These are phyloP conservation scores for Heliosperma pusillum DNA, from an alignment of 148 eudicot species.

Conservation along the genomic window DNA sequence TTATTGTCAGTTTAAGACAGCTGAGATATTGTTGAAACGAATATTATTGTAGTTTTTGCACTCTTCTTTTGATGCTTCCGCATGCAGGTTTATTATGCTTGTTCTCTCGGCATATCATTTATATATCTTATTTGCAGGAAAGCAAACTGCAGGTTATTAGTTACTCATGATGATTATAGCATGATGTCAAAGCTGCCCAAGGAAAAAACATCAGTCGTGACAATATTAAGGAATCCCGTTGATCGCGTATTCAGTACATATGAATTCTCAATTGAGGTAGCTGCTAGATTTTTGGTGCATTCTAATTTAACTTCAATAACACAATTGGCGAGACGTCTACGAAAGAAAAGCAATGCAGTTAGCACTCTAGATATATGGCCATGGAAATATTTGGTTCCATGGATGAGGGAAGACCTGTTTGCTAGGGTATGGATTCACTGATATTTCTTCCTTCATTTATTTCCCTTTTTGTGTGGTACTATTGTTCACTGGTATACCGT, in stretches of 20 bases:
- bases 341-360: slow-evolving; percentile 45
- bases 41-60: neutral
- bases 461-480: neutral
- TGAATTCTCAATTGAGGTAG: slow-evolving; percentile 90
- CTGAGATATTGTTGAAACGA: neutral
- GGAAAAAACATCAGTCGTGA: slow-evolving; percentile 85
- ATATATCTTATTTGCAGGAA: slow-evolving; percentile 47
- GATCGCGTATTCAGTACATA: slow-evolving; percentile 94
- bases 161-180: slow-evolving; percentile 94
- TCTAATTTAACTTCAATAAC: slow-evolving; percentile 75
- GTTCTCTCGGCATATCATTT: neutral
- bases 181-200: slow-evolving; percentile 76
- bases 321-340: slow-evolving; percentile 48
- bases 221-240: slow-evolving; percentile 84
- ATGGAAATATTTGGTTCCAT: slow-evolving; percentile 96
- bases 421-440: slow-evolving; percentile 61
- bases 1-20: neutral
- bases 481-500: neutral
- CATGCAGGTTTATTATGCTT: slow-evolving; percentile 14
- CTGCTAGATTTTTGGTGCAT: slow-evolving; percentile 88
- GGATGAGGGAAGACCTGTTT: slow-evolving; percentile 98
- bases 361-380: slow-evolving; percentile 97
- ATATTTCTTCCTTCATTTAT: neutral
- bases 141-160: slow-evolving; percentile 70
- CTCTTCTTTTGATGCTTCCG: neutral